Percentiles rank a stretch among this genome's conserved stretches.
Conservation (phyloP, 1,139 yeast genomes). For the Torulaspora globosa region DNA sequence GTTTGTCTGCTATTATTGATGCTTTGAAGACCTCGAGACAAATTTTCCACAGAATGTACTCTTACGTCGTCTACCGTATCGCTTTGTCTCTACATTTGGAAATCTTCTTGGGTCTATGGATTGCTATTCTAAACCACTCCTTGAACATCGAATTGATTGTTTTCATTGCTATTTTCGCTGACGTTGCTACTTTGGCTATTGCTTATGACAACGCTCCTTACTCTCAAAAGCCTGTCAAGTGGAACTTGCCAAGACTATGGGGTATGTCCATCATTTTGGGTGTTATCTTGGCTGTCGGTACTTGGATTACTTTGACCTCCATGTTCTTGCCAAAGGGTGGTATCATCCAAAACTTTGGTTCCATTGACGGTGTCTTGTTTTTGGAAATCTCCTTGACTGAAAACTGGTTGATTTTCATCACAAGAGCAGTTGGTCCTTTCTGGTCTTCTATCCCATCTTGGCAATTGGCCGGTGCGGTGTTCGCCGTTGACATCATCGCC, state of each 20-base stretch:
- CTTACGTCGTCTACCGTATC: slow-evolving; percentile 94
- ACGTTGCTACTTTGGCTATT: slow-evolving; percentile 91
- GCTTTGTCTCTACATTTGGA: slow-evolving; percentile 91
- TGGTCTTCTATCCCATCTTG: slow-evolving; percentile 90
- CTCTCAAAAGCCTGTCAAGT: slow-evolving; percentile 94
- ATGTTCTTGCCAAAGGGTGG: slow-evolving; percentile 86
- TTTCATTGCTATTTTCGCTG: slow-evolving; percentile 92
- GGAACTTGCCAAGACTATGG: slow-evolving; percentile 98
- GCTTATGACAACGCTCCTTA: slow-evolving; percentile 98
- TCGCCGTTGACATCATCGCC: slow-evolving; percentile 81
- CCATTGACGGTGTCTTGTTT: slow-evolving; percentile 86
- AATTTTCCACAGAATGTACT: slow-evolving; percentile 98
- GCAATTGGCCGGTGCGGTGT: slow-evolving; percentile 93
- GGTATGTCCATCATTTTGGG: slow-evolving; percentile 90
- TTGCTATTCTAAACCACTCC: slow-evolving; percentile 82
- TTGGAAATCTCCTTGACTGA: slow-evolving; percentile 89
- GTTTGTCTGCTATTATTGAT: slow-evolving; percentile 91
- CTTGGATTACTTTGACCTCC: slow-evolving; percentile 89
- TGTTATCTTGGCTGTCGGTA: slow-evolving; percentile 75
- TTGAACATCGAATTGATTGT: slow-evolving; percentile 83
- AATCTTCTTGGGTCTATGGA: slow-evolving; percentile 88
- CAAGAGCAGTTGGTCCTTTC: slow-evolving; percentile 95
- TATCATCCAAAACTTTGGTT: slow-evolving; percentile 92
- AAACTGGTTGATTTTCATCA: slow-evolving; percentile 93
- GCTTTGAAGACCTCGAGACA: slow-evolving; percentile 92